These are phyloP conservation scores for Pseudodiploospora longispora DNA, from an alignment of 2,329 filamentous ascomycete genomes.

Conservation along the genomic window DNA sequence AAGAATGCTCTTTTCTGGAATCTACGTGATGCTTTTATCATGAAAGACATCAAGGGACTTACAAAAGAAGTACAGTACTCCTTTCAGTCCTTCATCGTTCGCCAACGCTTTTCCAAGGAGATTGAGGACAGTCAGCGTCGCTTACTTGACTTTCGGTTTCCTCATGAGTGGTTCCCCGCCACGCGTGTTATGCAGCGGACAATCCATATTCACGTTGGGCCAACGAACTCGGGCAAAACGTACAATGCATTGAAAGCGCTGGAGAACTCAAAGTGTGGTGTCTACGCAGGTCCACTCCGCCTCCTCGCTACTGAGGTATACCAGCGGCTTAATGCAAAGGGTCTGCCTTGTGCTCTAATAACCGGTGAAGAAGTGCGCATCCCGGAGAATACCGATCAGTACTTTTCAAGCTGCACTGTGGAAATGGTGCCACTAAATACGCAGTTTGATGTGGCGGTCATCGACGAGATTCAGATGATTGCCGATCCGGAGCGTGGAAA, in stretches of 20 bases:
- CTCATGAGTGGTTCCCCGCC: constrained; percentile 84
- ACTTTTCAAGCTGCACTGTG: constrained; percentile 80
- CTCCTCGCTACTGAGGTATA: constrained; percentile 94
- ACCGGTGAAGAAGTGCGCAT: constrained; percentile 85
- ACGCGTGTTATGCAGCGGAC: constrained; percentile 74
- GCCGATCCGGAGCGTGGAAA: constrained; percentile 70
- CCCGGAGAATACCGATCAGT: constrained; percentile 47
- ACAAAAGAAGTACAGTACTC: constrained; percentile 53
- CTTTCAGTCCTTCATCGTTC: constrained; percentile 59
- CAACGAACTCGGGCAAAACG: constrained; percentile 97
- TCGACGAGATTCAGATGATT: constrained; percentile 99
- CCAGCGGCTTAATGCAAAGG: constrained; percentile 71
- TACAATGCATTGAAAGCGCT: constrained; percentile 85
- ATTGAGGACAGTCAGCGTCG: constrained; percentile 52
- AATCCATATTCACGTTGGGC: constrained; percentile 88
- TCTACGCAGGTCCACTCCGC: constrained; percentile 85
- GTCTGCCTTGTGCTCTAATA: constrained; percentile 67
- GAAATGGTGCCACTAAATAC: constrained; percentile 65
- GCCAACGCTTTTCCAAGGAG: constrained; percentile 45
- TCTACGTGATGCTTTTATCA: constrained; percentile 52
- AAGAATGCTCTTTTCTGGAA: constrained; percentile 50
- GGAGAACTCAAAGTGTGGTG: constrained; percentile 64
- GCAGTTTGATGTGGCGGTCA: constrained; percentile 77
- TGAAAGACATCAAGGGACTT: constrained; percentile 42
- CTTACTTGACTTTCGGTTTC: constrained; percentile 78